Base-by-base conservation (phyloP, 768 basidiomycete species). In the Amanita exitialis region DNA sequence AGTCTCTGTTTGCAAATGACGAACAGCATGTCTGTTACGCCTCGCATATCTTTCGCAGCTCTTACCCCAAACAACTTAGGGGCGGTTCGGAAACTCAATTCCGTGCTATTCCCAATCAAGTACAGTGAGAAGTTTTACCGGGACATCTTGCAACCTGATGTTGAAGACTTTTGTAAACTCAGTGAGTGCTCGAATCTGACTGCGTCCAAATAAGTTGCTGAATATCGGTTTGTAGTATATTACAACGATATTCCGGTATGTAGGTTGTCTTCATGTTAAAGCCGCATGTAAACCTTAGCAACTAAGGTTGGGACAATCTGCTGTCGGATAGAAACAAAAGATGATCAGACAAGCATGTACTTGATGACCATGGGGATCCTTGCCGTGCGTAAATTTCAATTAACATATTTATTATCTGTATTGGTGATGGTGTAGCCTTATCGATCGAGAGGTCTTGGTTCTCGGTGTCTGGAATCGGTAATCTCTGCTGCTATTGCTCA, bases 321-420 rank as follows among this genome's bases (percentile, higher is more conserved):
- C 65, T 90, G 87, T 69, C 79, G 89, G 53, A 66, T 92, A 54
- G 91, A 95, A 66, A 75, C 71, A 48, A 78, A 80, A 59, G 74
- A 78, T 59, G 76, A 70, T 41, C 66, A 73, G 57, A 70, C 67
- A 39, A 71, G 74, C 43, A 67, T 90, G 53, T 94, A 94, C 68
- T 75, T 93, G 62, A 90, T 92, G 84, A 94, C 92, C 45, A 84
- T 94, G 83, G 92, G 90, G 39, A 69, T 94, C 55, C 80, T 94
- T 50, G 90, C 89, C 51, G 90, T 92, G 70, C 67, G 80, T 69
- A 53, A 36, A 47, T 28, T n/a, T 47, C 9, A 16, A 18, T 32
- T 21, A 7, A 30, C 3, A n/a, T 12, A 2, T 44, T 7, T 25
- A 5, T 13, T 13, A 32, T 32, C n/a, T 20, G 35, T 25, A 20